phyloP scores from a whole-genome alignment of 2,329 filamentous ascomycete genomes.

The Fusarium globosum region DNA sequence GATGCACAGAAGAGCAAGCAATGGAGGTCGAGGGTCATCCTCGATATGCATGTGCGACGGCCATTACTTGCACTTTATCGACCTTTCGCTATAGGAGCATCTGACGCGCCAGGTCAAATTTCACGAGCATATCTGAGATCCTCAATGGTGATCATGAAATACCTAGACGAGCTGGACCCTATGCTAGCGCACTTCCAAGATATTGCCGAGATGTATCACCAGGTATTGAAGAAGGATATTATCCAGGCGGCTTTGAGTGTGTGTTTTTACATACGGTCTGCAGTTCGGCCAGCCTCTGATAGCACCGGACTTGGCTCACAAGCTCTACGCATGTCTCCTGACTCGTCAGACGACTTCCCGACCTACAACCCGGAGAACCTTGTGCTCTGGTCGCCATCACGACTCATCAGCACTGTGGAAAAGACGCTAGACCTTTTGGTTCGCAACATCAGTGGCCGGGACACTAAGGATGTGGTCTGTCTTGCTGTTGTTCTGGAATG shows the following conservation, averaged over 20 bases:
- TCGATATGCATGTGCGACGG: constrained; percentile 66
- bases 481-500: constrained; percentile 61
- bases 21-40: constrained; percentile 62
- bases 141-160: constrained; percentile 66
- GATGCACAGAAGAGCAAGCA: constrained; percentile 60
- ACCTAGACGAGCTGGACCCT: constrained; percentile 65
- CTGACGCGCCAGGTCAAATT: constrained; percentile 63
- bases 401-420: constrained; percentile 58
- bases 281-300: constrained; percentile 46
- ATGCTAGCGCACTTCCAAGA: constrained; percentile 58
- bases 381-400: constrained; percentile 56
- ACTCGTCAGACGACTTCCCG: constrained; percentile 50
- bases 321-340: constrained; percentile 50
- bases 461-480: constrained; percentile 62
- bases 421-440: constrained; percentile 60
- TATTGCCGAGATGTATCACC: constrained; percentile 63
- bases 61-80: constrained; percentile 65
- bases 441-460: constrained; percentile 59
- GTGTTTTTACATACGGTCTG: constrained; percentile 64
- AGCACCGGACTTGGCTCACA: constrained; percentile 46
- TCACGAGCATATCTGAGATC: constrained; percentile 64
- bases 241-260: constrained; percentile 66
- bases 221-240: constrained; percentile 65
- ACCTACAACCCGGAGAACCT: constrained; percentile 50
- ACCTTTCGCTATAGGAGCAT: constrained; percentile 64